Conservation (phyloP, 768 basidiomycete genomes). For the Mycena metata region DNA sequence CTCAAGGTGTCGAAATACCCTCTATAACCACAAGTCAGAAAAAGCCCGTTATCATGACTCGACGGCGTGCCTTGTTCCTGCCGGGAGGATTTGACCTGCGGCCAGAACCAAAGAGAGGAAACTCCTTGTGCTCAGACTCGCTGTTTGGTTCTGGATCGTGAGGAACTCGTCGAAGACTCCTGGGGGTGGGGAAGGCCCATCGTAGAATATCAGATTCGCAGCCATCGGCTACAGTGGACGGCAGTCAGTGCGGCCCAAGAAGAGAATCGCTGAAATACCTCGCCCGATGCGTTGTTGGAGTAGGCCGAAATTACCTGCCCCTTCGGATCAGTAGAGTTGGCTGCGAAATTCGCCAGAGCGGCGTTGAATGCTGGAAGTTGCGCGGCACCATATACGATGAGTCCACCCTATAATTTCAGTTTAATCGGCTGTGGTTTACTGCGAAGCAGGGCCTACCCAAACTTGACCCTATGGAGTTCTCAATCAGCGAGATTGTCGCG, state of each 20-base stretch:
- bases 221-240: conserved; percentile 40
- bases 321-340: conserved; percentile 63
- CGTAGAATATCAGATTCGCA: conserved; percentile 66
- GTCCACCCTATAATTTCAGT: conserved; percentile 52
- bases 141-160: conserved; percentile 54
- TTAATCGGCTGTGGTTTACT: too few species aligned
- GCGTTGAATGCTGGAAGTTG: conserved; percentile 44
- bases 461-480: conserved; percentile 51
- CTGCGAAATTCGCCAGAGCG: conserved; percentile 58
- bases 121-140: conserved; percentile 55
- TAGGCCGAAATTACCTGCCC: conserved; percentile 64
- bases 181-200: conserved; percentile 61
- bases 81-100: conserved; percentile 52
- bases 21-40: conserved; percentile 37
- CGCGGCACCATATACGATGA: conserved; percentile 49
- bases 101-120: conserved; percentile 57
- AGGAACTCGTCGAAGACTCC: conserved; percentile 69
- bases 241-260: background rate
- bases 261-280: too few species aligned
- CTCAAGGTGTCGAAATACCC: conserved; percentile 61
- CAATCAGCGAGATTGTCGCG: background rate
- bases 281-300: conserved; percentile 47
- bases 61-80: conserved; percentile 39
- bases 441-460: conserved; percentile 50
- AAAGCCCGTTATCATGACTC: background rate